Evolutionary conservation across 768 basidiomycete species (phyloP).

Genomic region (Boletus pseudo-olivaceus): DNA sequence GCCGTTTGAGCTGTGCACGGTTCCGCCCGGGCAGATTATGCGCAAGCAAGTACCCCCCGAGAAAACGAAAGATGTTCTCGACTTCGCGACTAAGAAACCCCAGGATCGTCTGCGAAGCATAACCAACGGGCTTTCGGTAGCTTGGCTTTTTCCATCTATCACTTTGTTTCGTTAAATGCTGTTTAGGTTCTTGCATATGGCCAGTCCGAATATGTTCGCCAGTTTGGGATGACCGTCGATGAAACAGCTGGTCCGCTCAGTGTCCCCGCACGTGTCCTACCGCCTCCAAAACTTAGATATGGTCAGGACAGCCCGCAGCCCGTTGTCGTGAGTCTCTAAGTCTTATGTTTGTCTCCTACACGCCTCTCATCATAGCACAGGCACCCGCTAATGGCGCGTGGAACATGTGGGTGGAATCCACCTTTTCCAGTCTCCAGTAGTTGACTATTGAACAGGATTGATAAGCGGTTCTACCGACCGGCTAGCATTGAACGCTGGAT

Average conservation of each 20-base stretch:
- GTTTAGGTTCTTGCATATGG: conserved; percentile 60
- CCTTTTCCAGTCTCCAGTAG: neutral
- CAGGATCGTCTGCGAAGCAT: conserved; percentile 55
- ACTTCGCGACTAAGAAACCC: conserved; percentile 66
- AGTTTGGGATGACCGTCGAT: conserved; percentile 68
- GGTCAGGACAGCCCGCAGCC: conserved; percentile 52
- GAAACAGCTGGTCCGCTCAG: conserved; percentile 48
- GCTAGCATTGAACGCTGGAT: conserved; percentile 54
- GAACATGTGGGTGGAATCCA: conserved; percentile 58
- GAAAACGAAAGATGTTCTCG: conserved; percentile 57
- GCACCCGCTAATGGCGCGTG: conserved; percentile 64
- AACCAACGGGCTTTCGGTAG: conserved; percentile 48
- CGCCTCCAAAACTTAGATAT: conserved; percentile 64
- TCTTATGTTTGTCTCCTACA: neutral
- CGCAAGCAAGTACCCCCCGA: conserved; percentile 68
- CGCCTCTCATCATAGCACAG: conserved; percentile 31
- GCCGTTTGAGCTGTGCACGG: conserved; percentile 64
- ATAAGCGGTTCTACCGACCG: conserved; percentile 65
- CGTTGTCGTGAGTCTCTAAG: conserved; percentile 46
- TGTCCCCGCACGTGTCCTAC: conserved; percentile 60
- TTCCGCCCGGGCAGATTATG: conserved; percentile 66
- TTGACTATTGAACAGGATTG: conserved; percentile 46
- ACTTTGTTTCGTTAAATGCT: neutral
- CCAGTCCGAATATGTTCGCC: conserved; percentile 68
- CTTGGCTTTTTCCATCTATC: neutral